These are phyloP conservation scores for Pulveroboletus sp. DNA, from an alignment of 768 basidiomycete species.

Conservation along the genomic window DNA sequence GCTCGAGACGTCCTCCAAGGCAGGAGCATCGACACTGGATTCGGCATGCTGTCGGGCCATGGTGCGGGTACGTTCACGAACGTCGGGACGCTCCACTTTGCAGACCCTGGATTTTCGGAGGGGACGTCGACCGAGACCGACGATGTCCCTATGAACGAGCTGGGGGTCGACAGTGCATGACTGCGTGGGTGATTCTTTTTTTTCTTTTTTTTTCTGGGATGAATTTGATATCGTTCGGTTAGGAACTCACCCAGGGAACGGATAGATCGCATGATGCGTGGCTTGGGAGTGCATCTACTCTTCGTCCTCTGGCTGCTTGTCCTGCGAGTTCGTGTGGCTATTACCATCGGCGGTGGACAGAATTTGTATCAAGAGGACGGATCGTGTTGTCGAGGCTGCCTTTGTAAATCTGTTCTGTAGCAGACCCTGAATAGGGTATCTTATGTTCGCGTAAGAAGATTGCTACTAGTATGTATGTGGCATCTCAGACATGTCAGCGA, in stretches of 20 bases:
- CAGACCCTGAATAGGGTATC: background rate
- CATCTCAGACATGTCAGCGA: background rate
- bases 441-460: background rate
- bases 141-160: background rate
- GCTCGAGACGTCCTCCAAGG: background rate
- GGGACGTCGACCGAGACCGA: background rate
- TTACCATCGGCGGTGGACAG: no score
- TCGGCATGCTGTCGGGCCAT: background rate
- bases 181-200: background rate
- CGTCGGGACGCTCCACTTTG: background rate
- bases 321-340: no score
- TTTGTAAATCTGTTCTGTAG: no score
- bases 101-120: background rate
- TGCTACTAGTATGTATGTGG: background rate
- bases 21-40: constrained; percentile 1
- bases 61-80: background rate
- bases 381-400: no score
- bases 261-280: no score
- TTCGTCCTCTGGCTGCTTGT: no score
- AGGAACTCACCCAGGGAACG: background rate
- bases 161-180: no score
- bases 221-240: no score
- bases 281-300: no score
- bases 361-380: no score
- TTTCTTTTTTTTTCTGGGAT: no score